These are phyloP conservation scores for Plasmodium knowlesi DNA, from an alignment of 169 alveolate species.

Conservation along the genomic window DNA sequence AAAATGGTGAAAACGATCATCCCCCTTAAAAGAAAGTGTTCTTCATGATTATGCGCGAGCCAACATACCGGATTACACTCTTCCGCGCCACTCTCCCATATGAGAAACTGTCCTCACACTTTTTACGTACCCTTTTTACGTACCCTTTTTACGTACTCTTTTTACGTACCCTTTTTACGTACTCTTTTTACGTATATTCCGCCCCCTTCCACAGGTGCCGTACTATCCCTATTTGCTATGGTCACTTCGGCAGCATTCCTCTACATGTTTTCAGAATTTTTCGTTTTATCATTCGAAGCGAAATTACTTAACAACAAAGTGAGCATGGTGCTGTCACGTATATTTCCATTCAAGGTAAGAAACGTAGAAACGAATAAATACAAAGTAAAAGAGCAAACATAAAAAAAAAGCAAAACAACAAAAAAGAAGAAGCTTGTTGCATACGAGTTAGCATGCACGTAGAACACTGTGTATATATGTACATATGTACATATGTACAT, in stretches of 20 bases:
- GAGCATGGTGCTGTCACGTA: conserved; percentile 47
- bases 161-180: neutral
- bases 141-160: neutral
- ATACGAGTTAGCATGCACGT: neutral
- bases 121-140: neutral
- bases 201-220: conserved; percentile 50
- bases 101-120: neutral
- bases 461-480: neutral
- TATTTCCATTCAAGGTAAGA: conserved; percentile 70
- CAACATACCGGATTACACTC: neutral
- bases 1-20: neutral
- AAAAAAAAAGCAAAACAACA: neutral
- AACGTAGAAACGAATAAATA: neutral
- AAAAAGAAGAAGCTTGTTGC: neutral
- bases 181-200: neutral
- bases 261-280: conserved; percentile 75
- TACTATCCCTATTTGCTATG: conserved; percentile 65
- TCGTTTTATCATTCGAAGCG: conserved; percentile 44
- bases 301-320: conserved; percentile 60
- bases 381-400: neutral
- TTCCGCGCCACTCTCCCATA: neutral
- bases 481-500: neutral
- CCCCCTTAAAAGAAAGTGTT: neutral
- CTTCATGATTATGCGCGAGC: neutral
- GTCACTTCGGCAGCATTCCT: conserved; percentile 67